phyloP scores from a whole-genome alignment of 306 rosid species.

The Dalbergia oliveri region DNA sequence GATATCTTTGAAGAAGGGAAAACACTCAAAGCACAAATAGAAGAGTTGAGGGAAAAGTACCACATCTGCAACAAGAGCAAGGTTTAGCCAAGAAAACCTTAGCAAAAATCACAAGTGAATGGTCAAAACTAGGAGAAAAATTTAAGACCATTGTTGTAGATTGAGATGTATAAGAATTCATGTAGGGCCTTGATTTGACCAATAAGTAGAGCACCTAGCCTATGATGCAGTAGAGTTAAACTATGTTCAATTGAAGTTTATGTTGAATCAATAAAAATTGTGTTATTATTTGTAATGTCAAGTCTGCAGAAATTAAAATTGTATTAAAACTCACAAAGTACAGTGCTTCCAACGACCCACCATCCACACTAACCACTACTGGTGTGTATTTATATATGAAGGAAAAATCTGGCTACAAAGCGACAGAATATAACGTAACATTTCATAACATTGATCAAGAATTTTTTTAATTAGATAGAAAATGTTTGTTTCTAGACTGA shows the following conservation, averaged over 20 bases:
- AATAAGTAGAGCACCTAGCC: too few relatives aligned
- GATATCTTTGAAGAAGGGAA: conserved; percentile 17
- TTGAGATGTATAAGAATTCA: background rate
- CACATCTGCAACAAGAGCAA: background rate
- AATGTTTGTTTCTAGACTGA: too few relatives aligned
- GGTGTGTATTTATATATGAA: too few relatives aligned
- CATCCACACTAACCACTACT: too few relatives aligned
- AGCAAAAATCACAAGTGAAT: background rate
- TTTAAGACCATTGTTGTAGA: conserved; percentile 1
- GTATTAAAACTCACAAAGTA: too few relatives aligned
- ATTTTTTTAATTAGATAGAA: too few relatives aligned
- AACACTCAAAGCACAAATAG: background rate
- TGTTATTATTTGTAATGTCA: background rate
- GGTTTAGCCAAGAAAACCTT: background rate
- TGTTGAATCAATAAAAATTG: too few relatives aligned
- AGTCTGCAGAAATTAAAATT: background rate
- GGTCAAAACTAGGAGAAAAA: background rate
- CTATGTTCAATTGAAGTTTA: too few relatives aligned
- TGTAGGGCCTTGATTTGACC: background rate
- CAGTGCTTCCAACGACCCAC: too few relatives aligned
- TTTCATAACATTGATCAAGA: too few relatives aligned
- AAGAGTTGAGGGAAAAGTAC: background rate
- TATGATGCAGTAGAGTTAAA: background rate
- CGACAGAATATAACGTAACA: too few relatives aligned
- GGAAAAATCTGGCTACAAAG: too few relatives aligned